These are phyloP conservation scores for Toxoplasma gondii DNA, from an alignment of 169 alveolate species.

Conservation along the genomic window DNA sequence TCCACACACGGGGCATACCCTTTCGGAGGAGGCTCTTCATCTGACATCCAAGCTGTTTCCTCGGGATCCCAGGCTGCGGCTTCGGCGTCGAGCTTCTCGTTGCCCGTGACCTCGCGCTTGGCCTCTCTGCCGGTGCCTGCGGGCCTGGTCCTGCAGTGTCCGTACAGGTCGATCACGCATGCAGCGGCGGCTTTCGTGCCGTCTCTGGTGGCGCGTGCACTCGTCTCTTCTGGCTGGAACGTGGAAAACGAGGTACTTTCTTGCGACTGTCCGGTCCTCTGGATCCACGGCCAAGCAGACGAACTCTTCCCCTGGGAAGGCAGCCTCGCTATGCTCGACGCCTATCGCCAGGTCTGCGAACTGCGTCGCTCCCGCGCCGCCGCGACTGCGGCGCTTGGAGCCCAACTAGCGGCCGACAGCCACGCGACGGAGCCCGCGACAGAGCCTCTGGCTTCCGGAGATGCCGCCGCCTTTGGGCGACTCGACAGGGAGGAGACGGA, in stretches of 20 bases:
- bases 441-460: no score
- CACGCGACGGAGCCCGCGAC: no score
- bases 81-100: neutral
- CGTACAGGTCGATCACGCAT: constrained; percentile 74
- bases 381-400: constrained; percentile 34
- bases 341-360: neutral
- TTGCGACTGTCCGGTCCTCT: constrained; percentile 75
- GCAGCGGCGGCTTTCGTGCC: constrained; percentile 77
- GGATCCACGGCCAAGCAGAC: constrained; percentile 73
- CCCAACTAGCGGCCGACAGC: neutral
- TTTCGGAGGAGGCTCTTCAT: neutral
- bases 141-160: constrained; percentile 76
- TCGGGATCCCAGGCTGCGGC: neutral
- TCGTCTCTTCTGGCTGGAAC: constrained; percentile 72
- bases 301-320: constrained; percentile 32
- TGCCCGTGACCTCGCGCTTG: neutral
- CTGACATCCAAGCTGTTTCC: neutral
- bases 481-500: neutral
- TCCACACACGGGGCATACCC: neutral
- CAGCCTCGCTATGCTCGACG: constrained; percentile 29
- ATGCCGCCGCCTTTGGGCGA: no score
- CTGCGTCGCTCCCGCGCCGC: neutral
- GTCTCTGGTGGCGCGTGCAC: constrained; percentile 66
- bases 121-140: constrained; percentile 45
- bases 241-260: constrained; percentile 71